A percentile compares a stretch with the other conserved stretches of the same genome.
phyloP scores from a whole-genome alignment of 1,139 yeast species.

The Yamadazyma dendronema region DNA sequence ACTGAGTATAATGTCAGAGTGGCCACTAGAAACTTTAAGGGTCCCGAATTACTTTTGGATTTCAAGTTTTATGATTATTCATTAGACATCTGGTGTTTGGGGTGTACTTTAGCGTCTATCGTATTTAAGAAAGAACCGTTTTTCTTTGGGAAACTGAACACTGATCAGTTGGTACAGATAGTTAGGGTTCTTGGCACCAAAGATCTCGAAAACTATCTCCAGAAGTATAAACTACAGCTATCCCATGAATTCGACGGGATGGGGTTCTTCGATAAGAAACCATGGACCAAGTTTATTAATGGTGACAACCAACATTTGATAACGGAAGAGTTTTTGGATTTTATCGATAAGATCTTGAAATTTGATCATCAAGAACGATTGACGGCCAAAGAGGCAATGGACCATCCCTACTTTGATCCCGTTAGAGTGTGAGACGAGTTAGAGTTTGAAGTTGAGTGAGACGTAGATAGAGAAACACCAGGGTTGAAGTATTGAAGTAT shows the following conservation, averaged over 20 bases:
- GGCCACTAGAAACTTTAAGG: constrained; percentile 93
- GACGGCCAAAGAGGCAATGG: constrained; percentile 78
- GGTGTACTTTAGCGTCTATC: constrained; percentile 95
- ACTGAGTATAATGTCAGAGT: constrained; percentile 94
- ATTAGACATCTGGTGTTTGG: constrained; percentile 91
- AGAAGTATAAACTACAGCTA: constrained; percentile 70
- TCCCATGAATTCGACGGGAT: constrained; percentile 79
- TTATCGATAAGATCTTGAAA: constrained; percentile 60
- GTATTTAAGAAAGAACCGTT: constrained; percentile 94
- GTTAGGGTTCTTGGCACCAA: constrained; percentile 90
- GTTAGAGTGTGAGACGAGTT: constrained; percentile 15
- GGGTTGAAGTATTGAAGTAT: no score
- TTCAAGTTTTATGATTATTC: constrained; percentile 91
- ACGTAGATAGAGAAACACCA: background rate
- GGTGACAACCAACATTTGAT: constrained; percentile 50
- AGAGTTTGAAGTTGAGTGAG: background rate
- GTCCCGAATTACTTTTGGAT: constrained; percentile 91
- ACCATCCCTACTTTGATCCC: constrained; percentile 62
- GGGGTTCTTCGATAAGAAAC: constrained; percentile 68
- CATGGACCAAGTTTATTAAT: constrained; percentile 61
- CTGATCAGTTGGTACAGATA: constrained; percentile 92
- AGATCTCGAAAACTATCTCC: constrained; percentile 67
- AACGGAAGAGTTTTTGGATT: constrained; percentile 57
- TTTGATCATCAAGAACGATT: constrained; percentile 72
- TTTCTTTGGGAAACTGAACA: constrained; percentile 93